Conservation (phyloP, 2,329 filamentous ascomycete species). For the Penicillium sp. region DNA sequence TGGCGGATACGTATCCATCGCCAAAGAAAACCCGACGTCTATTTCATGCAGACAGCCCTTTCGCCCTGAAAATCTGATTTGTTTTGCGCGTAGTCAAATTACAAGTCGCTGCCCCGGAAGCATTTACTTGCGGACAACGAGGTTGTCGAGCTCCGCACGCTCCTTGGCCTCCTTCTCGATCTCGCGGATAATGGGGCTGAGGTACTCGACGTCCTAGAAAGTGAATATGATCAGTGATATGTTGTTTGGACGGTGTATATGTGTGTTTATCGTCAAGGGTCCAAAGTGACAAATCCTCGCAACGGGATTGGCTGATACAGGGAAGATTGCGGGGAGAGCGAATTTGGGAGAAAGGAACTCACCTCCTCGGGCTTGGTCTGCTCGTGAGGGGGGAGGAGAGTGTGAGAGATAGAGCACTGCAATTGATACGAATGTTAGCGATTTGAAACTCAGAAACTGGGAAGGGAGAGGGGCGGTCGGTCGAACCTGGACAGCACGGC, state of each 20-base stretch:
- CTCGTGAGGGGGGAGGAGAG: slow-evolving; percentile 67
- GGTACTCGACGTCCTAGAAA: slow-evolving; percentile 68
- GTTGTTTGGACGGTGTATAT: slow-evolving; percentile 1
- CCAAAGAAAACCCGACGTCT: slow-evolving; percentile 33
- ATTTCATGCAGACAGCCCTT: slow-evolving; percentile 28
- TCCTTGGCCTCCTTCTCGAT: slow-evolving; percentile 72
- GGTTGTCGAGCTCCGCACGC: slow-evolving; percentile 70
- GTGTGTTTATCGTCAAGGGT: slow-evolving; percentile 1
- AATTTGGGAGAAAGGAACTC: slow-evolving; percentile 37
- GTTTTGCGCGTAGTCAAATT: slow-evolving; percentile 33
- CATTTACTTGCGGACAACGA: slow-evolving; percentile 62
- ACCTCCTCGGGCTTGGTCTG: slow-evolving; percentile 73
- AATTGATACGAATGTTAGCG: slow-evolving; percentile 31
- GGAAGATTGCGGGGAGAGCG: slow-evolving; percentile 36
- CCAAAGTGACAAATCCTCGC: slow-evolving; percentile 44
- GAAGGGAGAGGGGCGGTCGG: slow-evolving; percentile 5
- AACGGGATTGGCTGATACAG: slow-evolving; percentile 44
- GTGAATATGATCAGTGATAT: slow-evolving; percentile 30
- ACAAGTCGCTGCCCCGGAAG: slow-evolving; percentile 18
- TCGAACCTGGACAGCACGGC: slow-evolving; percentile 86
- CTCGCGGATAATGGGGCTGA: slow-evolving; percentile 70
- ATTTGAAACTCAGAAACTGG: slow-evolving; percentile 16
- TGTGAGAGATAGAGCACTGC: slow-evolving; percentile 70
- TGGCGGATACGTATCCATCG: slow-evolving; percentile 31
- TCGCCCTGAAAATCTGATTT: slow-evolving; percentile 29